A percentile compares a stretch with the other conserved stretches of the same genome.
These are phyloP conservation scores for Apophysomyces ossiformis DNA, from an alignment of 371 early-diverging fungal genomes.

Conservation along the genomic window DNA sequence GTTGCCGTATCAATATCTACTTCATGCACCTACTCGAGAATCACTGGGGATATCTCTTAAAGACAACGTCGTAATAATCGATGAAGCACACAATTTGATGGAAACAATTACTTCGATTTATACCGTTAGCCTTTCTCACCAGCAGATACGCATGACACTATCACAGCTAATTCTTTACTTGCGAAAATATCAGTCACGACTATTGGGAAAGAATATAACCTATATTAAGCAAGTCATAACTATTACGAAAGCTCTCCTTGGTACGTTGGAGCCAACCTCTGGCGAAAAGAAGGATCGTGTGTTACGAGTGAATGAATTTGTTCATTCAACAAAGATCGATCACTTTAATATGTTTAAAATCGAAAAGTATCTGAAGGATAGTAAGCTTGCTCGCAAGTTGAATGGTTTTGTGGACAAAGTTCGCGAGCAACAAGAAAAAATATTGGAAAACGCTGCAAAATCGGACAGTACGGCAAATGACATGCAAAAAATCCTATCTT, in stretches of 20 bases:
- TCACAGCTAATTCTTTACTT: conserved; percentile 71
- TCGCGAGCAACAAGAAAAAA: conserved; percentile 44
- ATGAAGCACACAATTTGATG: conserved; percentile 91
- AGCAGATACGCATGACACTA: conserved; percentile 55
- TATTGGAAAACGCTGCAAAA: conserved; percentile 17
- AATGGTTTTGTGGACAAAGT: conserved; percentile 59
- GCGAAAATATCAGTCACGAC: conserved; percentile 66
- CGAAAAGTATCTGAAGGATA: conserved; percentile 68
- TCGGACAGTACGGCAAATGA: not conserved
- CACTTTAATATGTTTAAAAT: conserved; percentile 89
- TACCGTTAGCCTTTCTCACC: conserved; percentile 51
- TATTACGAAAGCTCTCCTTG: conserved; percentile 46
- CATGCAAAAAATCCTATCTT: conserved; percentile 11
- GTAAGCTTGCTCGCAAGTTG: conserved; percentile 77
- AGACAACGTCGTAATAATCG: conserved; percentile 80
- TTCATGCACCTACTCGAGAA: conserved; percentile 77
- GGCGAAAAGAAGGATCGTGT: conserved; percentile 40
- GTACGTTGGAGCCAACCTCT: conserved; percentile 32
- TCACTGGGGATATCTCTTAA: conserved; percentile 77
- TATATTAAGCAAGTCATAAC: conserved; percentile 75
- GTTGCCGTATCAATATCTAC: conserved; percentile 86
- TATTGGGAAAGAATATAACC: conserved; percentile 75
- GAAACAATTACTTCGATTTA: conserved; percentile 73
- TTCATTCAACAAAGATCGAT: conserved; percentile 72
- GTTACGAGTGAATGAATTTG: conserved; percentile 71